phyloP scores from a whole-genome alignment of 2,329 filamentous ascomycete genomes.

The Aureobasidium sp. region DNA sequence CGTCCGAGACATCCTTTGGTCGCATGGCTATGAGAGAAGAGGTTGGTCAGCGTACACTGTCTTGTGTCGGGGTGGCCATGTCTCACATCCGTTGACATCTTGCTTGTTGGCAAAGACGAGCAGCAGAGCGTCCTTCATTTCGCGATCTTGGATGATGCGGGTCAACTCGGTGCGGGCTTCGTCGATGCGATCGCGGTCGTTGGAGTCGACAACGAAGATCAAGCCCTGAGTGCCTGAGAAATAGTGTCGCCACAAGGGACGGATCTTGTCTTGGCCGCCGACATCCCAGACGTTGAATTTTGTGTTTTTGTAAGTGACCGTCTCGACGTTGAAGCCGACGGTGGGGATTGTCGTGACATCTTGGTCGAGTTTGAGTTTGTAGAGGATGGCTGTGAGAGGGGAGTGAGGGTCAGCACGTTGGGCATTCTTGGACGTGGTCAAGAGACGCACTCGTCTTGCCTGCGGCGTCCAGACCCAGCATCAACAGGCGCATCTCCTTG shows the following conservation, averaged over 20 bases:
- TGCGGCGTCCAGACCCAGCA: constrained; percentile 94
- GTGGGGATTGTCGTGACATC: constrained; percentile 99
- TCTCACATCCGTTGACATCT: constrained; percentile 81
- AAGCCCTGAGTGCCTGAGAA: constrained; percentile 99
- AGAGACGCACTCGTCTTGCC: constrained; percentile 73
- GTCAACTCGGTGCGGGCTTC: constrained; percentile 95
- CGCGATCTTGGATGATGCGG: constrained; percentile 97
- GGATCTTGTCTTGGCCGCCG: constrained; percentile 99
- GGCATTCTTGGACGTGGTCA: neutral
- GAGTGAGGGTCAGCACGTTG: neutral
- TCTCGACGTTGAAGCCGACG: constrained; percentile 99
- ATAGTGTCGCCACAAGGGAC: constrained; percentile 98
- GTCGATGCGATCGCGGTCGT: constrained; percentile 95
- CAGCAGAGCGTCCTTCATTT: constrained; percentile 93
- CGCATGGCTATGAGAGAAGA: constrained; percentile 35
- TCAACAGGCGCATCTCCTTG: constrained; percentile 96
- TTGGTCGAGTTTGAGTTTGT: constrained; percentile 99
- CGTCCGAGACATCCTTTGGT: constrained; percentile 44
- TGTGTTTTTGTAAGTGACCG: constrained; percentile 99
- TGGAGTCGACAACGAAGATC: constrained; percentile 99
- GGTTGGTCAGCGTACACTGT: constrained; percentile 19
- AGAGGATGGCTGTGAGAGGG: constrained; percentile 64
- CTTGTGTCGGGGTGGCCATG: neutral
- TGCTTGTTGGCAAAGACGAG: constrained; percentile 99
- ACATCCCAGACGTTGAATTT: constrained; percentile 99